A percentile compares a stretch with the other conserved stretches of the same genome.
Conservation (phyloP, 1,139 yeast species). For the Scheffersomyces parashehatae region DNA sequence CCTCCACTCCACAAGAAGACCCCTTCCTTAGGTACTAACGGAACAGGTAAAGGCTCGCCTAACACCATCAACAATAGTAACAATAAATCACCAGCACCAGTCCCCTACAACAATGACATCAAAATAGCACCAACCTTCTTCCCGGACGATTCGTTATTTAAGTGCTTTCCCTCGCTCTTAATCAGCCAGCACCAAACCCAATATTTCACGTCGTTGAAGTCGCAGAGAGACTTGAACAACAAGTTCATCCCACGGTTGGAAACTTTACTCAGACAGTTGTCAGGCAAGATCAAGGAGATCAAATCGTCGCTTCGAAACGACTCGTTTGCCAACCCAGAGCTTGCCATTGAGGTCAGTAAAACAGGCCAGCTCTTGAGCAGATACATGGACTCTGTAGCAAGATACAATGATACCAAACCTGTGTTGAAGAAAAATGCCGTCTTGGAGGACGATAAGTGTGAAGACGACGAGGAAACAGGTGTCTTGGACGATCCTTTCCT, state of each 20-base stretch:
- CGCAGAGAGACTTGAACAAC: slow-evolving; percentile 32
- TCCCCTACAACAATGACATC: slow-evolving; percentile 24
- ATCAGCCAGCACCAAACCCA: slow-evolving; percentile 37
- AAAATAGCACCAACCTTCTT: slow-evolving; percentile 50
- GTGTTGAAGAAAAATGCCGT: slow-evolving; percentile 24
- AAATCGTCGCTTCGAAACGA: slow-evolving; percentile 44
- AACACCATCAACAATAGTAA: not conserved
- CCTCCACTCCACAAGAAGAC: slow-evolving; percentile 20
- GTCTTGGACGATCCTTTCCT: slow-evolving; percentile 46
- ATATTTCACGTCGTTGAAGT: slow-evolving; percentile 28
- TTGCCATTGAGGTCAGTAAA: slow-evolving; percentile 40
- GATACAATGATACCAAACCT: slow-evolving; percentile 31
- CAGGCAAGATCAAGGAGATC: slow-evolving; percentile 45
- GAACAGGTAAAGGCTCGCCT: not conserved
- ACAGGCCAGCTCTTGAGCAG: slow-evolving; percentile 38
- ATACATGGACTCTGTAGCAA: slow-evolving; percentile 35
- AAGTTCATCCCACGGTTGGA: slow-evolving; percentile 44
- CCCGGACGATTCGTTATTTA: slow-evolving; percentile 33
- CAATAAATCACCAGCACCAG: not conserved
- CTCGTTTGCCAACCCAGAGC: slow-evolving; percentile 39
- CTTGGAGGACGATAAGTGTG: slow-evolving; percentile 16
- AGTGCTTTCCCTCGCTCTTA: slow-evolving; percentile 35
- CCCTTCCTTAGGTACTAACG: slow-evolving; percentile 11
- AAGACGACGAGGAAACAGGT: slow-evolving; percentile 22
- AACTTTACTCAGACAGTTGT: slow-evolving; percentile 35